Percentiles rank a stretch among this genome's conserved stretches.
Conservation (phyloP, 768 basidiomycete genomes). For the Leucocoprinus sp. region DNA sequence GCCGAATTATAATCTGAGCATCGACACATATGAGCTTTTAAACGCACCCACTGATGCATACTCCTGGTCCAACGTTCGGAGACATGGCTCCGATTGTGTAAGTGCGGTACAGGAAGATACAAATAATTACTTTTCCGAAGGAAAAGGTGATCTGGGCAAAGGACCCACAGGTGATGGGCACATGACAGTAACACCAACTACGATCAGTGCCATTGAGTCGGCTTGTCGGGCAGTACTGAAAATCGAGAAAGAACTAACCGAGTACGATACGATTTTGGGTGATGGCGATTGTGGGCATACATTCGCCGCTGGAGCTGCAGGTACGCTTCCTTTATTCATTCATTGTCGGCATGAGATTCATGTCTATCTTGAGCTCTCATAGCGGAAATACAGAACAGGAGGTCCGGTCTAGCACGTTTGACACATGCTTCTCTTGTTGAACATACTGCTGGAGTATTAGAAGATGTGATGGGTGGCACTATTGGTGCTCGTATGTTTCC, state of each 20-base stretch:
- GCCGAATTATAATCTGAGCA: background rate
- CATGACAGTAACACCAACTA: background rate
- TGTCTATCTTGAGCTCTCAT: background rate
- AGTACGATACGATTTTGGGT: conserved; percentile 51
- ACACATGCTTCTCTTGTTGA: conserved; percentile 18
- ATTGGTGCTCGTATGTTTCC: conserved; percentile 36
- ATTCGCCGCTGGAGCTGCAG: conserved; percentile 40
- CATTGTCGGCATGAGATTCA: background rate
- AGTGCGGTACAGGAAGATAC: background rate
- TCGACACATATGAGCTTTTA: conserved; percentile 25
- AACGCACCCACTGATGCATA: conserved; percentile 36
- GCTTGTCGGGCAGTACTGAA: conserved; percentile 36
- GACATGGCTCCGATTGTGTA: conserved; percentile 18
- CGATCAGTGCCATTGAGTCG: conserved; percentile 20
- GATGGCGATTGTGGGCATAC: conserved; percentile 61
- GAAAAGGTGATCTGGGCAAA: background rate
- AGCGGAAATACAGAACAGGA: background rate
- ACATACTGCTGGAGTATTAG: conserved; percentile 33
- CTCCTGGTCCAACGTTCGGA: conserved; percentile 31
- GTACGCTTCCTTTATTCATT: conserved; percentile 10
- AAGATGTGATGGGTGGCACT: conserved; percentile 49
- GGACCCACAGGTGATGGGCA: background rate
- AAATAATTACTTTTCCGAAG: background rate
- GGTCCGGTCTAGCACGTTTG: background rate
- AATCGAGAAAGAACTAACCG: conserved; percentile 44